phyloP scores from a whole-genome alignment of 75 land plant species.

The Selaginella moellendorffii region DNA sequence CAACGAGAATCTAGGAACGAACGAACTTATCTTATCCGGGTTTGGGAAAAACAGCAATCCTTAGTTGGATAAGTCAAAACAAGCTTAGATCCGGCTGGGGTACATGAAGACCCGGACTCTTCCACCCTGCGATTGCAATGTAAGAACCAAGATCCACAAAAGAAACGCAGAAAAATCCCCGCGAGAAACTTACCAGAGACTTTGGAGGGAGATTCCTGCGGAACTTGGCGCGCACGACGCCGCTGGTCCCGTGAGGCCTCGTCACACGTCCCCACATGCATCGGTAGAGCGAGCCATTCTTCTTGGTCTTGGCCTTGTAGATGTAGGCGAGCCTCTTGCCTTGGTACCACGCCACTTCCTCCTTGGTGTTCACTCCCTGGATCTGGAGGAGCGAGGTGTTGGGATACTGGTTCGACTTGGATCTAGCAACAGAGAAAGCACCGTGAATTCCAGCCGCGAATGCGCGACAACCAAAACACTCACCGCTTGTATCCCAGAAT shows the following conservation, averaged over 20 bases:
- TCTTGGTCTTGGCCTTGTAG: slow-evolving; percentile 9
- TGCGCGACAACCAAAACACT: not conserved
- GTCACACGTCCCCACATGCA: slow-evolving; percentile 87
- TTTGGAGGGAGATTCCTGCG: slow-evolving; percentile 64
- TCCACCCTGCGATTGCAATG: slow-evolving; percentile 33
- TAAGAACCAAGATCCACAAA: not conserved
- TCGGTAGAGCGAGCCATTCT: slow-evolving; percentile 34
- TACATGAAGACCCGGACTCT: slow-evolving; percentile 85
- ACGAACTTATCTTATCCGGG: no score
- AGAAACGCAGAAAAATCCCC: slow-evolving; percentile 4
- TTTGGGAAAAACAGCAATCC: no score
- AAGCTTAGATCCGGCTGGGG: slow-evolving; percentile 67
- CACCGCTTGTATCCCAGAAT: slow-evolving; percentile 75
- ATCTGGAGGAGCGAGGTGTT: slow-evolving; percentile 67
- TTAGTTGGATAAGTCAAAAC: not conserved
- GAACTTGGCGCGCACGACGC: slow-evolving; percentile 88
- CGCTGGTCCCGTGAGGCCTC: slow-evolving; percentile 83
- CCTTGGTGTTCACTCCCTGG: slow-evolving; percentile 78
- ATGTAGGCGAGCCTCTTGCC: slow-evolving; percentile 8
- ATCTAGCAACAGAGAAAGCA: slow-evolving; percentile 18
- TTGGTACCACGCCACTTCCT: slow-evolving; percentile 68
- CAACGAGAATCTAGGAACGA: no score
- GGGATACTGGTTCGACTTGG: slow-evolving; percentile 66
- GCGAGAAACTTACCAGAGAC: slow-evolving; percentile 40
- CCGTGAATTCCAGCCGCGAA: not conserved